A percentile compares a stretch with the other conserved stretches of the same genome.
Conservation (phyloP, 208 protist genomes). For the Crithidia thermophila region DNA sequence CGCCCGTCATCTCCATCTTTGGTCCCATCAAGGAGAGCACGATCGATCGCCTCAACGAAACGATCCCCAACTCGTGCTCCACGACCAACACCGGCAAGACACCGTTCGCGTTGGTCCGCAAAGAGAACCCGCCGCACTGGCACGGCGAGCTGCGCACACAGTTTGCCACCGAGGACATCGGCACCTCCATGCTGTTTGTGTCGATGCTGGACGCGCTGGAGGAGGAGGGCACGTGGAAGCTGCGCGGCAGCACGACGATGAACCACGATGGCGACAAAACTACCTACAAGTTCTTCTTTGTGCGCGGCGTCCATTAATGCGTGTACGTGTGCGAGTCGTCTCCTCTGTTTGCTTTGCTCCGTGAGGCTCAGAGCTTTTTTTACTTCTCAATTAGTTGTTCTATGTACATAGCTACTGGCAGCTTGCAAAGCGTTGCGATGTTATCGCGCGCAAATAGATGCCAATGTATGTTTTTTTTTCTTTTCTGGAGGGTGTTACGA, state of each 20-base stretch:
- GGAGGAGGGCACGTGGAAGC: conserved; percentile 88
- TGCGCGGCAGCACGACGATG: conserved; percentile 76
- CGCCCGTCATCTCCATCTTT: conserved; percentile 85
- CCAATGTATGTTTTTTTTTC: not conserved
- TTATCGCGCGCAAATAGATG: not conserved
- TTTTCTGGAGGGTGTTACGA: not conserved
- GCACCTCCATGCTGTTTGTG: conserved; percentile 80
- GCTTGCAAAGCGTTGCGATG: too few relatives aligned
- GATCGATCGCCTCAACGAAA: conserved; percentile 84
- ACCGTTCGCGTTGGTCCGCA: conserved; percentile 72
- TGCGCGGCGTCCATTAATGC: conserved; percentile 54
- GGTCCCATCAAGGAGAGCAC: conserved; percentile 91
- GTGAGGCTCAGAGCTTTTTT: conserved; percentile 2
- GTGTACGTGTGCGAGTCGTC: too few relatives aligned
- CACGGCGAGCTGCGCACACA: conserved; percentile 83
- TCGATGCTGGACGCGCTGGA: conserved; percentile 81
- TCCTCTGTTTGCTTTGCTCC: not conserved
- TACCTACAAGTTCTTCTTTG: conserved; percentile 92
- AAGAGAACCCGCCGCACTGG: conserved; percentile 87
- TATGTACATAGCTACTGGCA: conserved; percentile 8
- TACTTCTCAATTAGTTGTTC: not conserved
- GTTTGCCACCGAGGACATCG: conserved; percentile 91
- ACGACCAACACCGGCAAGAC: conserved; percentile 84
- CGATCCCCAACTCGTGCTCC: conserved; percentile 82
- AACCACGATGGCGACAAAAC: conserved; percentile 79